Conservation (phyloP, 2,329 filamentous ascomycete species). For the Didymella keratinophila region DNA sequence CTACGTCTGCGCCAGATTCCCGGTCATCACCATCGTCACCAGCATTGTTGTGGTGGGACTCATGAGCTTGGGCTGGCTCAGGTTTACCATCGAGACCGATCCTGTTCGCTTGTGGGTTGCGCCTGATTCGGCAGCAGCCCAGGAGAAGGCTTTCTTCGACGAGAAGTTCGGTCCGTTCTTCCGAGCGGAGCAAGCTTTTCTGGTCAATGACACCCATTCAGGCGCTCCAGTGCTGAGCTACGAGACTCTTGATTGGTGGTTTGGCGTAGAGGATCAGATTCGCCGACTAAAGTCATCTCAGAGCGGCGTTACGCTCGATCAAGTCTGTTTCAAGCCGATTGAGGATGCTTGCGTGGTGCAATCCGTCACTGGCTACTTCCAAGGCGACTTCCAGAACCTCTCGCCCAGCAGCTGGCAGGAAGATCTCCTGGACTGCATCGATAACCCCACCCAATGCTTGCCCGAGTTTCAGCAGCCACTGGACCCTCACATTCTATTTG, state of each 20-base stretch:
- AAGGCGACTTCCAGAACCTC: slow-evolving; percentile 69
- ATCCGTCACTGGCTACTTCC: slow-evolving; percentile 89
- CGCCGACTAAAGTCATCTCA: slow-evolving; percentile 73
- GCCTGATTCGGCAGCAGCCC: slow-evolving; percentile 85
- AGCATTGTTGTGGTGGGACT: slow-evolving; percentile 79
- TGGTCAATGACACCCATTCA: slow-evolving; percentile 83
- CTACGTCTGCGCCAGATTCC: slow-evolving; percentile 81
- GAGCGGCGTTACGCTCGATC: slow-evolving; percentile 73
- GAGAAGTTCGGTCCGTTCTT: slow-evolving; percentile 94
- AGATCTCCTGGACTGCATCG: slow-evolving; percentile 75
- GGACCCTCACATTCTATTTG: slow-evolving; percentile 83
- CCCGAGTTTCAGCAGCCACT: slow-evolving; percentile 90
- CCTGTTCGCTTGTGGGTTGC: slow-evolving; percentile 97
- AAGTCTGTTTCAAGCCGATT: slow-evolving; percentile 94
- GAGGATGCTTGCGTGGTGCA: slow-evolving; percentile 91
- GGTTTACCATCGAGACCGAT: slow-evolving; percentile 88
- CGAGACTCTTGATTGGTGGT: slow-evolving; percentile 92
- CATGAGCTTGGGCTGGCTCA: slow-evolving; percentile 86
- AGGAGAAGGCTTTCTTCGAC: slow-evolving; percentile 95
- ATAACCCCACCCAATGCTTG: slow-evolving; percentile 80
- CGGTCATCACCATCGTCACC: slow-evolving; percentile 78
- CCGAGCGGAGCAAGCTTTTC: slow-evolving; percentile 88
- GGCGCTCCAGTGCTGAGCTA: slow-evolving; percentile 82
- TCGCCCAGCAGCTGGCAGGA: slow-evolving; percentile 74
- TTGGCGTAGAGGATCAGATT: slow-evolving; percentile 83